phyloP scores from a whole-genome alignment of 1,284 basidiomycete genomes.

The Ceratobasidium sp. region DNA sequence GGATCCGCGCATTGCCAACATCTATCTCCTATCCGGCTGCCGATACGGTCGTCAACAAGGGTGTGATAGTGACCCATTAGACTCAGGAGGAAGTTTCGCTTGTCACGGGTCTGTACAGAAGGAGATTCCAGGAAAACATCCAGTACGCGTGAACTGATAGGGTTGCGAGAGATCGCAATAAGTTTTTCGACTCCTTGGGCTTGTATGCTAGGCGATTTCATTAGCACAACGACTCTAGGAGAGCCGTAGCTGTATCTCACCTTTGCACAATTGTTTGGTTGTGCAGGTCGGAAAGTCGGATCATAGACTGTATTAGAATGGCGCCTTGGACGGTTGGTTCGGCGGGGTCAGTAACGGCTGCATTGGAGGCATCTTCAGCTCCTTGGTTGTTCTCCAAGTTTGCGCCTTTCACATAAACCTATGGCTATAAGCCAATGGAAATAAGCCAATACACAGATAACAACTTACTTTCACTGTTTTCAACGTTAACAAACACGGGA shows the following conservation, averaged over 20 bases:
- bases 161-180: slow-evolving; percentile 73
- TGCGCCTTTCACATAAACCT: slow-evolving; percentile 48
- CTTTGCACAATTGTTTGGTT: slow-evolving; percentile 75
- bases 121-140: slow-evolving; percentile 80
- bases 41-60: slow-evolving; percentile 87
- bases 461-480: slow-evolving; percentile 65
- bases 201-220: slow-evolving; percentile 62
- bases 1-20: slow-evolving; percentile 90
- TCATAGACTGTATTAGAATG: slow-evolving; percentile 81
- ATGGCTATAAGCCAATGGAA: slow-evolving; percentile 2
- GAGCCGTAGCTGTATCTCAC: slow-evolving; percentile 56
- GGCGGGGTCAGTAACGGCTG: slow-evolving; percentile 53
- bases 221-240: neutral
- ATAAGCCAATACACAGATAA: neutral
- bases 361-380: slow-evolving; percentile 22
- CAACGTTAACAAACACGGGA: slow-evolving; percentile 73
- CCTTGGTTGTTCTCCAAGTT: slow-evolving; percentile 46
- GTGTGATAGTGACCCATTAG: slow-evolving; percentile 81
- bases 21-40: slow-evolving; percentile 86
- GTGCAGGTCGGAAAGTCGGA: slow-evolving; percentile 72
- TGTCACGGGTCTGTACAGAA: slow-evolving; percentile 71
- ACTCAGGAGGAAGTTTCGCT: slow-evolving; percentile 75
- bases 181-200: slow-evolving; percentile 69
- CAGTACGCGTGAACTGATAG: slow-evolving; percentile 82
- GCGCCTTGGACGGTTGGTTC: slow-evolving; percentile 87